A percentile compares a stretch with the other conserved stretches of the same genome.
phyloP scores from a whole-genome alignment of 2,329 filamentous ascomycete species.

The Purpureocillium takamizusanense region DNA sequence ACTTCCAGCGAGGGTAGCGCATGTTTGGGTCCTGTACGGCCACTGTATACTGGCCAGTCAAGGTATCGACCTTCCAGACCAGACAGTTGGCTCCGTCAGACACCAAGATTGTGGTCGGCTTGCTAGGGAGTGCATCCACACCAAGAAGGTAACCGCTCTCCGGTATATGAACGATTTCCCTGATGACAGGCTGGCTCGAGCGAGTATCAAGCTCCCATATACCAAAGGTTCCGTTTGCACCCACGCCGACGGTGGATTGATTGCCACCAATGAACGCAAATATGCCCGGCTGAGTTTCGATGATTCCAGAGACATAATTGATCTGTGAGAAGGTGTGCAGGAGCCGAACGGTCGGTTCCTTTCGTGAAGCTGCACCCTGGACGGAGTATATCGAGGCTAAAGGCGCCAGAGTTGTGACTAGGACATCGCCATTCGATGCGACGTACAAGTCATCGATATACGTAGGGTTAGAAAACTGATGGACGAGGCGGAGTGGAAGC shows the following conservation, averaged over 20 bases:
- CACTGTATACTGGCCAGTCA: conserved; percentile 8
- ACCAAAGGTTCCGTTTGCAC: neutral
- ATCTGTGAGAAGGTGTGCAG: neutral
- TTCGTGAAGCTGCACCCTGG: too few relatives aligned
- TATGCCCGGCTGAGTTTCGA: neutral
- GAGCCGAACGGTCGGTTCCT: neutral
- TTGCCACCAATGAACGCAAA: neutral
- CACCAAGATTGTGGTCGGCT: conserved; percentile 10
- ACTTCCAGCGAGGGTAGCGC: conserved; percentile 32
- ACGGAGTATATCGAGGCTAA: too few relatives aligned
- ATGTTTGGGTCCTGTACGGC: conserved; percentile 13
- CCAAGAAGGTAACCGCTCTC: conserved; percentile 13
- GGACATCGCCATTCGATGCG: too few relatives aligned
- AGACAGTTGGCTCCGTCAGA: conserved; percentile 15
- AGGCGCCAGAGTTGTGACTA: too few relatives aligned
- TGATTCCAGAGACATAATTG: neutral
- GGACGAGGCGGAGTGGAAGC: too few relatives aligned
- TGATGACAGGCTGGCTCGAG: conserved; percentile 1
- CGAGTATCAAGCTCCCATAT: neutral
- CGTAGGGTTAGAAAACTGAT: too few relatives aligned
- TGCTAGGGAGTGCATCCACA: conserved; percentile 9
- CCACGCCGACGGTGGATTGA: neutral
- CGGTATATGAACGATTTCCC: conserved; percentile 9
- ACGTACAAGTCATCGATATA: too few relatives aligned
- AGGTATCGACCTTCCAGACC: conserved; percentile 15